Evolutionary conservation across 2,329 filamentous ascomycete genomes (phyloP).

Genomic region (Chaetomium strumarium): DNA sequence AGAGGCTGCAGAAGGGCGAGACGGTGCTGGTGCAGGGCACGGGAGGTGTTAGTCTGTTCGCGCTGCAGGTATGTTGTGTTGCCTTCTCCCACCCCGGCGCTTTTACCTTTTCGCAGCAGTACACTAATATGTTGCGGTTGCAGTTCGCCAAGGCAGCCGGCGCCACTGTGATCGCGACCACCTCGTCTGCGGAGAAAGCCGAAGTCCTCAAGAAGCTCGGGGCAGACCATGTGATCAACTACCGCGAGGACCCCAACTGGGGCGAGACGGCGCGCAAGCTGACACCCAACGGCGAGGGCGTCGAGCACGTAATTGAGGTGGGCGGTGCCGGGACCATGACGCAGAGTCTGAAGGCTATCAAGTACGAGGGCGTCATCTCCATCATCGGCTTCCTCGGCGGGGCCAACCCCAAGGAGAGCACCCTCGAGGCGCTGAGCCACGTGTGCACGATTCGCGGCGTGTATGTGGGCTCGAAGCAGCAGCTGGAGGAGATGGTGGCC

Average conservation of each 20-base stretch:
- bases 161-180: slow-evolving; percentile 53
- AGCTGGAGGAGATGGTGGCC: slow-evolving; percentile 40
- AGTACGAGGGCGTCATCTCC: slow-evolving; percentile 31
- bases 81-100: no score
- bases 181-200: slow-evolving; percentile 44
- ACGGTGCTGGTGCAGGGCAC: slow-evolving; percentile 64
- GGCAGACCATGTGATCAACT: slow-evolving; percentile 53
- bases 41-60: slow-evolving; percentile 62
- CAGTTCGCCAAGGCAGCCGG: slow-evolving; percentile 44
- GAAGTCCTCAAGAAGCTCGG: slow-evolving; percentile 45
- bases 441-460: slow-evolving; percentile 37
- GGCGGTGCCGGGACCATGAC: slow-evolving; percentile 47
- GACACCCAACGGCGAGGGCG: slow-evolving; percentile 40
- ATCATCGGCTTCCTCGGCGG: slow-evolving; percentile 40
- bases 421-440: slow-evolving; percentile 43
- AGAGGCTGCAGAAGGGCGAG: slow-evolving; percentile 47
- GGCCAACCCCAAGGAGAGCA: slow-evolving; percentile 40
- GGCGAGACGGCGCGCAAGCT: slow-evolving; percentile 46
- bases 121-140: no score
- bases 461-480: slow-evolving; percentile 35
- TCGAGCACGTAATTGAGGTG: slow-evolving; percentile 51
- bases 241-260: slow-evolving; percentile 47
- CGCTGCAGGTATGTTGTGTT: slow-evolving; percentile 40
- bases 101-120: no score
- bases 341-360: slow-evolving; percentile 32